Evolutionary conservation across 2,329 filamentous ascomycete genomes (phyloP).

Genomic region (Cladosporium velox): DNA sequence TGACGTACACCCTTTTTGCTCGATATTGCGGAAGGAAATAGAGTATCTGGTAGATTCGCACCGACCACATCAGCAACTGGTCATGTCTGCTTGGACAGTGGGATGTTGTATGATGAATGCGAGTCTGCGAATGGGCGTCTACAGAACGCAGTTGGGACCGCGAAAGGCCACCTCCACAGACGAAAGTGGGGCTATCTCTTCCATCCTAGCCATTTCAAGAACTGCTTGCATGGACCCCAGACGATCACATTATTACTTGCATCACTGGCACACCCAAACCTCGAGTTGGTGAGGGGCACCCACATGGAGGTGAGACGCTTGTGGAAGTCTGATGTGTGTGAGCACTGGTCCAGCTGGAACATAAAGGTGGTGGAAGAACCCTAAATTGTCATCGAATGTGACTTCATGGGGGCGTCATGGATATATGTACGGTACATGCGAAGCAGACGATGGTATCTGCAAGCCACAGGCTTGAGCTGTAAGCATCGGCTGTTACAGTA

Average conservation of each 20-base stretch:
- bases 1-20: not conserved
- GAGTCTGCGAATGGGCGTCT: not conserved
- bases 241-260: slow-evolving; percentile 3
- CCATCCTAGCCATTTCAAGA: not conserved
- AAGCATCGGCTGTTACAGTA: not conserved
- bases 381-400: not conserved
- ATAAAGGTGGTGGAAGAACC: not conserved
- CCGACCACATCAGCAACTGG: not conserved
- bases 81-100: not conserved
- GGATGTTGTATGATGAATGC: not conserved
- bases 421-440: not conserved
- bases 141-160: slow-evolving; percentile 1
- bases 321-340: not conserved
- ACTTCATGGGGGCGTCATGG: not conserved
- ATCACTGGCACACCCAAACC: slow-evolving; percentile 2
- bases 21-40: not conserved
- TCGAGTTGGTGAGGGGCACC: not conserved
- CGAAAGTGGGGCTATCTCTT: not conserved
- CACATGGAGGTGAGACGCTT: slow-evolving; percentile 4
- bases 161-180: slow-evolving; percentile 9
- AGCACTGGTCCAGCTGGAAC: not conserved
- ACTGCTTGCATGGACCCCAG: not conserved
- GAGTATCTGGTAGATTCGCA: not conserved
- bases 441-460: not conserved
- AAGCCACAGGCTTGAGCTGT: not conserved